These are phyloP conservation scores for Ophiobolus disseminans DNA, from an alignment of 2,329 filamentous ascomycete species.

Conservation along the genomic window DNA sequence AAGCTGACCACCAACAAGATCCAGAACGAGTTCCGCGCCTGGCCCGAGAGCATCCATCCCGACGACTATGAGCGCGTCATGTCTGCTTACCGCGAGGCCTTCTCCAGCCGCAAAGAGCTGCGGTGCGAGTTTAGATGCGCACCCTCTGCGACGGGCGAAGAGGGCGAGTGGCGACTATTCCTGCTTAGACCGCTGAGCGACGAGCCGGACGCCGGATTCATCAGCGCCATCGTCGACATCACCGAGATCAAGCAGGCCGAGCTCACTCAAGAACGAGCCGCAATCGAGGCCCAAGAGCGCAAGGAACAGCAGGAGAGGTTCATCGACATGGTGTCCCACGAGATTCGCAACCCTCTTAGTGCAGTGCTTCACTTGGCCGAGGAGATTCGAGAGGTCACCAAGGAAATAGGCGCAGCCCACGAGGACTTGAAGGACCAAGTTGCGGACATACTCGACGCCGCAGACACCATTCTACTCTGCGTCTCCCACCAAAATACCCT, in stretches of 20 bases:
- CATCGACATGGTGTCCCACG: constrained; percentile 55
- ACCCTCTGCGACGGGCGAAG: constrained; percentile 38
- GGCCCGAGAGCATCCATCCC: constrained; percentile 56
- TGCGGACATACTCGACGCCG: constrained; percentile 44
- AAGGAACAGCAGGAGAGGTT: constrained; percentile 57
- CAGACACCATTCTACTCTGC: constrained; percentile 53
- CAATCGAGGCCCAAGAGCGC: constrained; percentile 52
- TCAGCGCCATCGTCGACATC: constrained; percentile 56
- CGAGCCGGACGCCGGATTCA: constrained; percentile 53
- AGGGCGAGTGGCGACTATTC: constrained; percentile 52
- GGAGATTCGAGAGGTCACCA: constrained; percentile 49
- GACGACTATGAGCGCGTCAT: constrained; percentile 56
- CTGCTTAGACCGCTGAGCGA: constrained; percentile 53
- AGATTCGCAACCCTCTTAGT: constrained; percentile 49
- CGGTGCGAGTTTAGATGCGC: constrained; percentile 54
- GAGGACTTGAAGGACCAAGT: constrained; percentile 27
- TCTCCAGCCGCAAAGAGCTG: constrained; percentile 47
- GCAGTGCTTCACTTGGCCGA: constrained; percentile 54
- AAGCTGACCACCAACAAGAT: constrained; percentile 53
- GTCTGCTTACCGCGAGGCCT: constrained; percentile 53
- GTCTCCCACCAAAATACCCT: constrained; percentile 54
- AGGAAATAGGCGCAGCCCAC: constrained; percentile 27
- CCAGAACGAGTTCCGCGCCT: constrained; percentile 51
- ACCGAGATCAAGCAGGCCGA: constrained; percentile 55
- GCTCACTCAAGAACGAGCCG: constrained; percentile 51